Evolutionary conservation across 306 rosid species (phyloP).

Genomic region (Citrullus amarus): DNA sequence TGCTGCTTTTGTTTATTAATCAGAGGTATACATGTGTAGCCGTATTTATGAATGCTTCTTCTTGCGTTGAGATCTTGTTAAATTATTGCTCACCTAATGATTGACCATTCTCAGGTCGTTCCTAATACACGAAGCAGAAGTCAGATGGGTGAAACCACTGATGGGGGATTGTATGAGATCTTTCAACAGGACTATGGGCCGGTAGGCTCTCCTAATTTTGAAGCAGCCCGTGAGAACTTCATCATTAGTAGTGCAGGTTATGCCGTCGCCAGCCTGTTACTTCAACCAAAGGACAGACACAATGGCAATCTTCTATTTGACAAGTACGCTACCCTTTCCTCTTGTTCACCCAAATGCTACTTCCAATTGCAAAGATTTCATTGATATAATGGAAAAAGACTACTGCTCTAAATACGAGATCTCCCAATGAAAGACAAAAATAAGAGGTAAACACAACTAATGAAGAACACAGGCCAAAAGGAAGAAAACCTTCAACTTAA

Average conservation of each 20-base stretch:
- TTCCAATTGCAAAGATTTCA: neutral
- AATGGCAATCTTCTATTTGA: slow-evolving; percentile 89
- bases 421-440: too few species aligned
- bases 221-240: slow-evolving; percentile 93
- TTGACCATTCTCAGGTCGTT: slow-evolving; percentile 55
- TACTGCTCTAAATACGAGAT: too few species aligned
- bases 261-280: slow-evolving; percentile 94
- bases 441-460: too few species aligned
- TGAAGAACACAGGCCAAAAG: too few species aligned
- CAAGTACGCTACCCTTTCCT: slow-evolving; percentile 35
- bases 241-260: slow-evolving; percentile 94
- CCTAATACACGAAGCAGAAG: slow-evolving; percentile 89
- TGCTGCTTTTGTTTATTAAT: neutral
- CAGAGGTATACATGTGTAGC: neutral
- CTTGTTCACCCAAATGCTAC: neutral
- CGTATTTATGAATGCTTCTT: neutral
- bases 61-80: neutral
- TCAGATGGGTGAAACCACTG: slow-evolving; percentile 99
- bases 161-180: slow-evolving; percentile 92
- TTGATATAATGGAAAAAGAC: too few species aligned
- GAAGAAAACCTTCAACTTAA: too few species aligned
- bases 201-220: slow-evolving; percentile 71
- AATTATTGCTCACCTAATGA: neutral
- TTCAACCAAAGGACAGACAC: slow-evolving; percentile 99
- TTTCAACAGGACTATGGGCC: slow-evolving; percentile 95